phyloP scores from a whole-genome alignment of 257 asterid species.

The Solanum bukasovii region DNA sequence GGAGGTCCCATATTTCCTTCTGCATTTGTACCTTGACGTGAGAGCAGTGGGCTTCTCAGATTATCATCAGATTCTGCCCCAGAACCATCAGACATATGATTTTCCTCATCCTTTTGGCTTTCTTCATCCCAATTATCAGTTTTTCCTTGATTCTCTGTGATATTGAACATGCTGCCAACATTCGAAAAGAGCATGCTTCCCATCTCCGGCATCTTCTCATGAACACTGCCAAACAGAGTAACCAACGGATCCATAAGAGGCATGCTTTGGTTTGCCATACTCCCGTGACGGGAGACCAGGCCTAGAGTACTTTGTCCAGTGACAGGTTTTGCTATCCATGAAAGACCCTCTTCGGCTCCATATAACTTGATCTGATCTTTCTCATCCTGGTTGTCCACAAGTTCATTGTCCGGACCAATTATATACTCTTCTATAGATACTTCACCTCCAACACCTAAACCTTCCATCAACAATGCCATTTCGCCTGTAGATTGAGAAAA shows the following conservation, averaged over 20 bases:
- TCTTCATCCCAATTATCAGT: conserved; percentile 77
- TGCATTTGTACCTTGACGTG: conserved; percentile 38
- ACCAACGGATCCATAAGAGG: conserved; percentile 76
- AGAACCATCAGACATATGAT: conserved; percentile 34
- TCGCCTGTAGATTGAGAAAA: conserved; percentile 46
- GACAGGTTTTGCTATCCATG: conserved; percentile 92
- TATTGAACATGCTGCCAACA: conserved; percentile 80
- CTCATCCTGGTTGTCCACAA: conserved; percentile 37
- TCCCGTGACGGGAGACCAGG: conserved; percentile 68
- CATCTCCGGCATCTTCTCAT: conserved; percentile 60
- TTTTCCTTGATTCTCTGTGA: conserved; percentile 36
- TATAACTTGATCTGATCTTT: conserved; percentile 60
- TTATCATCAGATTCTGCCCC: conserved; percentile 64
- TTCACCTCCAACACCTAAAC: conserved; percentile 72
- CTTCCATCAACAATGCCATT: conserved; percentile 88
- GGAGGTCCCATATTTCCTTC: conserved; percentile 33
- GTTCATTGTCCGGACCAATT: conserved; percentile 69
- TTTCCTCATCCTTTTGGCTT: conserved; percentile 35
- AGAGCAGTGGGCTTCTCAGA: conserved; percentile 70
- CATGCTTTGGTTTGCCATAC: conserved; percentile 43
- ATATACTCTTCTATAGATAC: conserved; percentile 78
- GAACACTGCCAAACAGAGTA: conserved; percentile 84
- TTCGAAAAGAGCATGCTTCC: conserved; percentile 76
- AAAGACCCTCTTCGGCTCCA: conserved; percentile 94
- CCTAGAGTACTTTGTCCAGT: conserved; percentile 64